These are phyloP conservation scores for Astraeus odoratus DNA, from an alignment of 768 basidiomycete species.

Conservation along the genomic window DNA sequence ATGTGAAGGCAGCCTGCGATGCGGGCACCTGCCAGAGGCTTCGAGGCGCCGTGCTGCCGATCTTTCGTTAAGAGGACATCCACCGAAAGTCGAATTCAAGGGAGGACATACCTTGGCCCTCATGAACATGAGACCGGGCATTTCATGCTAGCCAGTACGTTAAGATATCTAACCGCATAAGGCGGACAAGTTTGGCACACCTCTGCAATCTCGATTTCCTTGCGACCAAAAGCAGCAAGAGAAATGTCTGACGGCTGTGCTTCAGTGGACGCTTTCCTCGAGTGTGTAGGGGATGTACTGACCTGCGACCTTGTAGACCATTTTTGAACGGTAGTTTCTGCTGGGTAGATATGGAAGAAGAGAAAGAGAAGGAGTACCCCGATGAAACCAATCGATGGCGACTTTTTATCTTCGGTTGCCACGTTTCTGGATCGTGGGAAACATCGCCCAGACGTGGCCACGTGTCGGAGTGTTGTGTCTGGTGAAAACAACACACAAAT, in stretches of 20 bases:
- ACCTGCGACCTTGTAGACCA: slow-evolving; percentile 93
- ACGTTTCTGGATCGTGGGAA: slow-evolving; percentile 20
- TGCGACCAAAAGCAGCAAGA: slow-evolving; percentile 98
- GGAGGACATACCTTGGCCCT: slow-evolving; percentile 67
- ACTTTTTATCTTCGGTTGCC: slow-evolving; percentile 25
- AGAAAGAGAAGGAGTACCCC: slow-evolving; percentile 15
- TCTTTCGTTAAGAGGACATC: slow-evolving; percentile 6
- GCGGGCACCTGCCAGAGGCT: slow-evolving; percentile 91
- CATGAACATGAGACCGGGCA: slow-evolving; percentile 95
- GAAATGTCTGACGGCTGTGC: slow-evolving; percentile 59
- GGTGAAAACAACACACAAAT: not conserved
- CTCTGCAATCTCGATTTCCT: slow-evolving; percentile 99
- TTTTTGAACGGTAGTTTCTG: slow-evolving; percentile 24
- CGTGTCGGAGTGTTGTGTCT: slow-evolving; percentile 6
- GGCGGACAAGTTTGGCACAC: slow-evolving; percentile 35
- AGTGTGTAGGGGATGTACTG: slow-evolving; percentile 7
- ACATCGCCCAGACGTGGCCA: no score
- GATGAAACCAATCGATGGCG: slow-evolving; percentile 14
- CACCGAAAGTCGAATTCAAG: slow-evolving; percentile 3
- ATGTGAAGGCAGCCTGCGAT: slow-evolving; percentile 98
- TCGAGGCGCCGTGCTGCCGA: slow-evolving; percentile 59
- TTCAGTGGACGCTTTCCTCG: slow-evolving; percentile 1
- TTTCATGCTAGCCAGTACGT: slow-evolving; percentile 59
- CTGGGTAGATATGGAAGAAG: slow-evolving; percentile 17
- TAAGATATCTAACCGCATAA: slow-evolving; percentile 9